Evolutionary conservation across 2,329 filamentous ascomycete species (phyloP).

Genomic region (Pseudonectria buxi): DNA sequence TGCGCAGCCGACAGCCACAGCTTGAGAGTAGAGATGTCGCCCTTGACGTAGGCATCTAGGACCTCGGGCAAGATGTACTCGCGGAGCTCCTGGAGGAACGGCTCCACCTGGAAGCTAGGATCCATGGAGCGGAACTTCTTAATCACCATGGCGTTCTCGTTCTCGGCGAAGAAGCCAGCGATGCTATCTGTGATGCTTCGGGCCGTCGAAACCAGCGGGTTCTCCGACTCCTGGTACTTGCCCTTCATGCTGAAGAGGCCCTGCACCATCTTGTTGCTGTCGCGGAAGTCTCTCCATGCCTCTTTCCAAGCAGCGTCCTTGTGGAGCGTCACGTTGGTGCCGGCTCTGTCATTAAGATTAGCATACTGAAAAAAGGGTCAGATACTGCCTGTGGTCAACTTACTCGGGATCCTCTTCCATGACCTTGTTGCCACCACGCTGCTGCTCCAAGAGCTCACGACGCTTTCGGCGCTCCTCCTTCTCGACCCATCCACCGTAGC

Average conservation of each 20-base stretch:
- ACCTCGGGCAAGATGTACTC: conserved; percentile 98
- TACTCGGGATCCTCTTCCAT: conserved; percentile 84
- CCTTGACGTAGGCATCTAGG: conserved; percentile 95
- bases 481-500: conserved; percentile 94
- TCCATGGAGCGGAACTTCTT: conserved; percentile 98
- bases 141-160: conserved; percentile 95
- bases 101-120: conserved; percentile 87
- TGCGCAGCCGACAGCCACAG: conserved; percentile 95
- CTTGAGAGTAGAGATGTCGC: conserved; percentile 82
- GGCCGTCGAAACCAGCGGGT: conserved; percentile 86
- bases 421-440: conserved; percentile 48
- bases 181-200: conserved; percentile 90
- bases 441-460: conserved; percentile 66
- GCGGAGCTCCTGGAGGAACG: conserved; percentile 89
- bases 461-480: conserved; percentile 85
- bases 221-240: conserved; percentile 93
- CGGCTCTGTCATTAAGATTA: conserved; percentile 57
- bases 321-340: conserved; percentile 89
- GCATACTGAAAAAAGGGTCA: conserved; percentile 1
- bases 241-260: conserved; percentile 79
- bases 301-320: conserved; percentile 98
- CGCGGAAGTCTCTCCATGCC: conserved; percentile 93
- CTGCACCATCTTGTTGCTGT: conserved; percentile 82
- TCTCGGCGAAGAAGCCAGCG: conserved; percentile 95
- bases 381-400: conserved; percentile 30